phyloP scores from a whole-genome alignment of 2,329 filamentous ascomycete genomes.

The Parafenestella ontariensis region DNA sequence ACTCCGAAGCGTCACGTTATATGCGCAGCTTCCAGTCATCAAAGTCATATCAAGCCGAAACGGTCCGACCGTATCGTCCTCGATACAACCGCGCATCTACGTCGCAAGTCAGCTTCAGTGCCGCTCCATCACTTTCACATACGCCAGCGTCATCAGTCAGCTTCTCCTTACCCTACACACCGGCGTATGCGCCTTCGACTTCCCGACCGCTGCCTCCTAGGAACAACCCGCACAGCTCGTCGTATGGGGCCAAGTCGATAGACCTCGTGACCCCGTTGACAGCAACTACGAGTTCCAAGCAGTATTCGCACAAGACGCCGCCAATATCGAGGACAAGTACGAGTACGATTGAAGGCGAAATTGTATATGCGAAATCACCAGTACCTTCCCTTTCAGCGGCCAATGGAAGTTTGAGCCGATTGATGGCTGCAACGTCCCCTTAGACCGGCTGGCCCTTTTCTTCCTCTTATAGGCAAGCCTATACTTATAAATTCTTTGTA shows the following conservation, averaged over 20 bases:
- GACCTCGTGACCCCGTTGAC: conserved; percentile 55
- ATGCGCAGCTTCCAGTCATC: conserved; percentile 51
- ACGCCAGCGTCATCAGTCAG: conserved; percentile 55
- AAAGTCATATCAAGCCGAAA: conserved; percentile 29
- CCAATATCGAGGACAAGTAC: conserved; percentile 42
- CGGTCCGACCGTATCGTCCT: conserved; percentile 39
- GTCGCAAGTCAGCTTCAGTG: conserved; percentile 45
- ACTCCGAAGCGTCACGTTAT: conserved; percentile 52
- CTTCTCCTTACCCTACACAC: conserved; percentile 53
- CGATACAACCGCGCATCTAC: conserved; percentile 46
- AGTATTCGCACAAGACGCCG: conserved; percentile 44
- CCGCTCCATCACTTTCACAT: conserved; percentile 55
- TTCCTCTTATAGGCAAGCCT: not conserved
- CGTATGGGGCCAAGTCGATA: conserved; percentile 51
- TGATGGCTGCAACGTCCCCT: conserved; percentile 40
- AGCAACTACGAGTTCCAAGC: conserved; percentile 42
- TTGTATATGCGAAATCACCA: conserved; percentile 46
- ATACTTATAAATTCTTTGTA: not conserved
- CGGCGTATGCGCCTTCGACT: conserved; percentile 46
- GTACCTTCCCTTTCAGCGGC: conserved; percentile 42
- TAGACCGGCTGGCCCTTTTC: not conserved
- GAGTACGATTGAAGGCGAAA: conserved; percentile 47
- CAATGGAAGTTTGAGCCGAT: conserved; percentile 47
- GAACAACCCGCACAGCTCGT: conserved; percentile 49
- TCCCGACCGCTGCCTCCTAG: conserved; percentile 49